phyloP scores from a whole-genome alignment of 768 basidiomycete genomes.

The Boletus pseudo-olivaceus region DNA sequence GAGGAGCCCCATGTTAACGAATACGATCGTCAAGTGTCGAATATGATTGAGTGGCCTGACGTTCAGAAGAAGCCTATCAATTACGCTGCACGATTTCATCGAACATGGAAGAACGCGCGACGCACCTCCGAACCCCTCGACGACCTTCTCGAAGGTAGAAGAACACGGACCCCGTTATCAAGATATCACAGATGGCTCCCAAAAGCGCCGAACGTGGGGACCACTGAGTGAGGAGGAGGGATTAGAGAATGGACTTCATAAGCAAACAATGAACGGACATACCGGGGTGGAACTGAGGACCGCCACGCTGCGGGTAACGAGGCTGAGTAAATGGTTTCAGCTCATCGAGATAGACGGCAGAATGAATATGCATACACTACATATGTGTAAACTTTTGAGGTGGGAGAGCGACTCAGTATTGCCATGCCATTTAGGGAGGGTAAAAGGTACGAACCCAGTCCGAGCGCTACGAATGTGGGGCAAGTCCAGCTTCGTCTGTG shows the following conservation, averaged over 20 bases:
- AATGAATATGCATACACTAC: neutral
- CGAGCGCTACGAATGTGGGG: neutral
- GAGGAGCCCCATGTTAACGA: slow-evolving; percentile 13
- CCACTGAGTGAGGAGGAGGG: slow-evolving; percentile 1
- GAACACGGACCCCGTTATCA: slow-evolving; percentile 21
- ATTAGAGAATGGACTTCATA: neutral
- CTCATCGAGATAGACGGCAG: too few species aligned
- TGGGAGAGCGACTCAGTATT: neutral
- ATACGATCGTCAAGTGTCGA: slow-evolving; percentile 11
- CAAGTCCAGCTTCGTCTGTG: neutral
- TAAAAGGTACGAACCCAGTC: slow-evolving; percentile 2
- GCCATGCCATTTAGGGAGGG: neutral
- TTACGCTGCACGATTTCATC: neutral
- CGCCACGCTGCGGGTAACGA: neutral
- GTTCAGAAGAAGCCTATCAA: neutral
- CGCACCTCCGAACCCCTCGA: slow-evolving; percentile 8
- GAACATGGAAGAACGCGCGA: too few species aligned
- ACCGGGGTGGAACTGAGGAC: neutral
- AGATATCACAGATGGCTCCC: slow-evolving; percentile 8
- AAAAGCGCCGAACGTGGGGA: slow-evolving; percentile 28
- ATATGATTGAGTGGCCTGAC: slow-evolving; percentile 6
- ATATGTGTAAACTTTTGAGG: neutral
- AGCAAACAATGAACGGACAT: neutral
- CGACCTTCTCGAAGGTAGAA: slow-evolving; percentile 20
- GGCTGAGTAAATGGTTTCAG: neutral